Evolutionary conservation across 2,329 filamentous ascomycete genomes (phyloP), one percentile per base, ranked within the genome.

Genomic region (Diaporthe batatas): DNA sequence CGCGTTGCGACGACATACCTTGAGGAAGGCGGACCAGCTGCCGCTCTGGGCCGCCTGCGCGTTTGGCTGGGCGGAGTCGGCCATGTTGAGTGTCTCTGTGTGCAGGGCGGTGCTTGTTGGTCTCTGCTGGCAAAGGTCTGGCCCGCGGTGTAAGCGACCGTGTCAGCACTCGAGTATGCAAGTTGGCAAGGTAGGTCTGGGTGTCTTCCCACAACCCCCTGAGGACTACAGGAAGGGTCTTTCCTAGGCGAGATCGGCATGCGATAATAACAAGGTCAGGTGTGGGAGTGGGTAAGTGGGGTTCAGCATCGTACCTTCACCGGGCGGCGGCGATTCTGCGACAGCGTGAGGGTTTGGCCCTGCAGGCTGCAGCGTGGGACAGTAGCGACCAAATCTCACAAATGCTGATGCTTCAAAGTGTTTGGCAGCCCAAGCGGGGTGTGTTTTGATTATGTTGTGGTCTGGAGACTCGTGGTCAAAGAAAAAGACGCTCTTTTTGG

Each of bases 11-110:
- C 54, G 71, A 75, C 74, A 42, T 78, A 88, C 86, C 84, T 88
- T 88, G 74, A 88, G 81, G 76, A 88, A 88, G 51, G 86, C 82
- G 36, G 85, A 80, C 87, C 87, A 89, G 80, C 85, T 87, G 75
- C 85, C 82, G 76, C 77, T 76, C 71, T 78, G 81, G 58, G 83
- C 83, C 74, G 83, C 83, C 74, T 83, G 81, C 42, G 83, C 75
- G 54, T 82, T 77, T 39, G 80, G 75, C 23, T 70, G 70, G 23
- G 67, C 59, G 54, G 36, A 53, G 44, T 74, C 72, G 58, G 74
- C 65, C 74, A 75, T 75, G 32, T 53, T 67, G 44, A 39, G n/a
- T 51, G 18, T 42, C 6, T 47, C 4, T 69, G 34, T 18, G 44
- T 67, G 62, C 62, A 53, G 47, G 47, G 32, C 21, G n/a, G 34